These are phyloP conservation scores for Boletus reticuloceps DNA, from an alignment of 768 basidiomycete genomes.

Conservation along the genomic window DNA sequence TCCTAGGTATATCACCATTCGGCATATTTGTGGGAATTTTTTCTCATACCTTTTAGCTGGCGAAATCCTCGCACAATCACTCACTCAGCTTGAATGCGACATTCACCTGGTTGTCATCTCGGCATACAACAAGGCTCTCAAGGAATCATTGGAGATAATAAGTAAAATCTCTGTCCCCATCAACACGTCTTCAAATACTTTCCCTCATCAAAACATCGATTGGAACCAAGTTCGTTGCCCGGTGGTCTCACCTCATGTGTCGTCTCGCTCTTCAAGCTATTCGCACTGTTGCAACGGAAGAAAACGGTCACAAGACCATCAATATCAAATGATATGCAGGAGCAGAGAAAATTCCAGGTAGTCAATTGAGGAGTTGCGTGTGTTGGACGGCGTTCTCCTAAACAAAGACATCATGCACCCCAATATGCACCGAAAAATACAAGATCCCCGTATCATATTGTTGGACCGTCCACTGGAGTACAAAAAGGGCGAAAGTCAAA, in stretches of 20 bases:
- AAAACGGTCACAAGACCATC: conserved; percentile 78
- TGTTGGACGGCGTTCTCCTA: conserved; percentile 89
- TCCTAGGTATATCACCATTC: conserved; percentile 65
- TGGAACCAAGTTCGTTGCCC: conserved; percentile 96
- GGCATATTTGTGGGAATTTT: background rate
- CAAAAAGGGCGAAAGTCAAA: conserved; percentile 97
- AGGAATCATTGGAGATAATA: conserved; percentile 86
- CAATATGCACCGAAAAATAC: conserved; percentile 89
- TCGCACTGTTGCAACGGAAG: conserved; percentile 78
- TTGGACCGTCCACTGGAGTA: conserved; percentile 97
- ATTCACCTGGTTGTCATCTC: conserved; percentile 96
- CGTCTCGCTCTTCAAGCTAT: conserved; percentile 90
- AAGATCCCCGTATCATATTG: conserved; percentile 83
- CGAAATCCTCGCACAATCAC: conserved; percentile 82
- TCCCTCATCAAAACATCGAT: conserved; percentile 90
- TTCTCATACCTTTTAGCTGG: background rate
- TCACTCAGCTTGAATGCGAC: conserved; percentile 90
- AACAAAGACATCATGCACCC: conserved; percentile 99
- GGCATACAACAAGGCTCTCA: conserved; percentile 87
- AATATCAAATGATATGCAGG: conserved; percentile 98
- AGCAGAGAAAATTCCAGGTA: conserved; percentile 93
- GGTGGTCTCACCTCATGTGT: conserved; percentile 99
- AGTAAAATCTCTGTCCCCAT: conserved; percentile 94
- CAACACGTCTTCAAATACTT: conserved; percentile 87
- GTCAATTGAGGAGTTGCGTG: conserved; percentile 92